Evolutionary conservation across 1,139 yeast genomes (phyloP), one percentile per base, ranked within the genome.

Genomic region (Pichia sp.): DNA sequence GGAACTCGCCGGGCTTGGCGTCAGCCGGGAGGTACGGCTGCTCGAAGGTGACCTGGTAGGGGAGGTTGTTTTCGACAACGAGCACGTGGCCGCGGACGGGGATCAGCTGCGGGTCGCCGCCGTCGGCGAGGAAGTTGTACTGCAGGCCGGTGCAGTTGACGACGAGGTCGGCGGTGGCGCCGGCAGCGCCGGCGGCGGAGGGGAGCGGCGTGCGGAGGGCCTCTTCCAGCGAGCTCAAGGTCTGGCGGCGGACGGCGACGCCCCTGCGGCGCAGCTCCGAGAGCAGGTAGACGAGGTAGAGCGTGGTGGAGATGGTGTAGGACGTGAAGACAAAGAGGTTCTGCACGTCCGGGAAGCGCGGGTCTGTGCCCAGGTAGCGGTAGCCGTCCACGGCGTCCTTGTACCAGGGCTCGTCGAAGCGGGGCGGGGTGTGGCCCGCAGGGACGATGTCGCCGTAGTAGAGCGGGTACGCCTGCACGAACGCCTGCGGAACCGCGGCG

Each of bases 31-130:
- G 71, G 49, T 72, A 69, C 1, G 71, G 71, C 15, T 69, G 68
- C 8, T 76, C 75, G 15, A 67, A 62, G 30, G 67, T 55, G 19
- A 71, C 66, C 52, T 67, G 66, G 49, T 62, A 67, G 11, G 73
- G 66, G 42, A 65, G 62, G 48, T 63, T 68, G 59, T 77, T 77
- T 53, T 75, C 73, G 8, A 77, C 74, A 13, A 72, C 67, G 16
- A 77, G 52, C 1, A 75, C 74, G 59, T 79, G 83, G 1, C 84
- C 83, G 47, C 74, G 66, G 6, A 79, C 73, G 0, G 79, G 77
- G 53, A 59, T 72, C 32, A 69, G 68, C 5, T 62, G 53, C 1
- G 65, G 45, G 58, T 77, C 81, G 8, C 61, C 53, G 43, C 68
- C 67, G 8, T 78, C 80, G 13, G 51, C 46, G 16, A 78, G 59